Evolutionary conservation across 202 grass and related monocot species (phyloP).

Genomic region (Cymbopogon flexuosus): DNA sequence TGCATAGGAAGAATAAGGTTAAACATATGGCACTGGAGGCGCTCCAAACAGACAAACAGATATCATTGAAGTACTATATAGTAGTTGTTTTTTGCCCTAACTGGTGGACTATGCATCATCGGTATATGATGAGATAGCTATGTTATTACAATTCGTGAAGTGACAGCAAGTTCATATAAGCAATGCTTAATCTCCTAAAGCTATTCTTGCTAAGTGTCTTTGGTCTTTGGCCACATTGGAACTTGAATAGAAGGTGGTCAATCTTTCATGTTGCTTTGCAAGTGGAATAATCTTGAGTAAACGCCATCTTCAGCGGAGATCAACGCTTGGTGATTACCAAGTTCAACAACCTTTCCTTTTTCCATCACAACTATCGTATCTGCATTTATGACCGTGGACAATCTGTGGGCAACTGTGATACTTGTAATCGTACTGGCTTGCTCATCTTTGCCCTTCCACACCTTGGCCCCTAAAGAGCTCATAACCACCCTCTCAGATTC

Average conservation of each 20-base stretch:
- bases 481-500: constrained; percentile 51
- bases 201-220: background rate
- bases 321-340: constrained; percentile 34
- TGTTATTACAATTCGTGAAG: constrained; percentile 33
- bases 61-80: background rate
- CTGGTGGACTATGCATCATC: constrained; percentile 7
- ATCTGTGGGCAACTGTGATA: constrained; percentile 48
- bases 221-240: background rate
- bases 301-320: constrained; percentile 17
- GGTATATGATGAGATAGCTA: constrained; percentile 14
- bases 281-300: constrained; percentile 42
- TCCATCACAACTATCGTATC: constrained; percentile 60
- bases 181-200: constrained; percentile 26
- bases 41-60: background rate
- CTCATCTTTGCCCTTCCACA: constrained; percentile 19
- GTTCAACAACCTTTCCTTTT: constrained; percentile 44
- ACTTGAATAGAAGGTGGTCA: constrained; percentile 18
- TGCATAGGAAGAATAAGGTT: constrained; percentile 9
- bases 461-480: constrained; percentile 28
- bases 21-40: background rate
- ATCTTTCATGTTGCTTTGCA: constrained; percentile 45
- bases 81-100: background rate
- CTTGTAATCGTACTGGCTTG: constrained; percentile 19
- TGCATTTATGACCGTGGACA: constrained; percentile 40
- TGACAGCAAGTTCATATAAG: constrained; percentile 18